These are phyloP conservation scores for Achlya hypogyna DNA, from an alignment of 352 stramenopile species.

Conservation along the genomic window DNA sequence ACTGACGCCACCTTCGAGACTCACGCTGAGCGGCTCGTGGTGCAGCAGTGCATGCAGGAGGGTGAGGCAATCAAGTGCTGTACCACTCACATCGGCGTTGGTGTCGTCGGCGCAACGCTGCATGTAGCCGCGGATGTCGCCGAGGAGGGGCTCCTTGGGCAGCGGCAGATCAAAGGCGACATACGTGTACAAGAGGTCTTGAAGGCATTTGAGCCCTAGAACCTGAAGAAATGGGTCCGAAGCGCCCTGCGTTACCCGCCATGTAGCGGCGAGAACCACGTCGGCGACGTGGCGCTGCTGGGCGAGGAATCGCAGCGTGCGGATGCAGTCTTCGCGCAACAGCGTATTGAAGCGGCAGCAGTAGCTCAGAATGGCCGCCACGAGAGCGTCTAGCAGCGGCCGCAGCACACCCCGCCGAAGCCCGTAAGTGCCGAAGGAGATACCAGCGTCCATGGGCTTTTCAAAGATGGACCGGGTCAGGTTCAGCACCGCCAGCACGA, in stretches of 20 bases:
- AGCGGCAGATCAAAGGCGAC: neutral
- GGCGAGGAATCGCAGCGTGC: slow-evolving; percentile 2
- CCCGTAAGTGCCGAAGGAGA: slow-evolving; percentile 1
- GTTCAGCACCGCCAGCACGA: neutral
- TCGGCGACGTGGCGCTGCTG: slow-evolving; percentile 11
- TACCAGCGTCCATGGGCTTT: neutral
- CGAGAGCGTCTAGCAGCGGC: neutral
- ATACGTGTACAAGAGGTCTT: neutral
- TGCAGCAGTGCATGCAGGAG: neutral
- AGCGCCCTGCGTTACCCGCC: neutral
- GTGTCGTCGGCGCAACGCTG: neutral
- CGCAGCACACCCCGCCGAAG: slow-evolving; percentile 8
- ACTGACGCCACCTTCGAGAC: neutral
- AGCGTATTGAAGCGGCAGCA: slow-evolving; percentile 4
- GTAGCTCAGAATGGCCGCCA: neutral
- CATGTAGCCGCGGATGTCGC: neutral
- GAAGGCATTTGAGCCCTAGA: slow-evolving; percentile 1
- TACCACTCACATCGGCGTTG: neutral
- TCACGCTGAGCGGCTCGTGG: neutral
- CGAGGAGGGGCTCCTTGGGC: neutral
- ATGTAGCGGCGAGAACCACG: neutral
- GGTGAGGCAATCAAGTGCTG: neutral
- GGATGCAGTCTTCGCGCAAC: slow-evolving; percentile 8
- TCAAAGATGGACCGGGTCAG: slow-evolving; percentile 1
- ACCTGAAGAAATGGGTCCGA: neutral